A percentile compares a stretch with the other conserved stretches of the same genome.
Conservation (phyloP, 75 land plant genomes). For the Azolla pinnata region DNA sequence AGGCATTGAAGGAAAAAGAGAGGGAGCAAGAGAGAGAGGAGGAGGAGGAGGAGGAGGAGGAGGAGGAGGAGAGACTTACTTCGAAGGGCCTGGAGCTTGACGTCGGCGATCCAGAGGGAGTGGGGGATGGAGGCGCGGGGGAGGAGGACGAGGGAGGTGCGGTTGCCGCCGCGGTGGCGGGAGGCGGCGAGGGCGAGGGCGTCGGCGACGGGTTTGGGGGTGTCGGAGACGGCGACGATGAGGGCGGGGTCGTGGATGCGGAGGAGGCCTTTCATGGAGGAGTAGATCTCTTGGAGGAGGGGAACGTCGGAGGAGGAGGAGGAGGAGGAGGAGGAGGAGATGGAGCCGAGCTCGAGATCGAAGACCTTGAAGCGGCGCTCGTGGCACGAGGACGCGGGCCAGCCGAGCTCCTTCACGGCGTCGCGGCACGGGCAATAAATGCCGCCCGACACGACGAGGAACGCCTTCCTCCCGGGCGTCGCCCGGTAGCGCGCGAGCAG, state of each 20-base stretch:
- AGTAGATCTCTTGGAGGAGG: slow-evolving; percentile 55
- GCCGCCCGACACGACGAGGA: slow-evolving; percentile 28
- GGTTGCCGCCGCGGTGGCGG: slow-evolving; percentile 10
- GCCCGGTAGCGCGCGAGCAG: slow-evolving; percentile 22
- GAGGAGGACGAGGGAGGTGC: slow-evolving; percentile 21
- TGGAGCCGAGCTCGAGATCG: slow-evolving; percentile 30
- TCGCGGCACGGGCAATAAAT: slow-evolving; percentile 33
- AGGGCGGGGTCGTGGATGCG: slow-evolving; percentile 81
- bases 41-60: slow-evolving; percentile 5
- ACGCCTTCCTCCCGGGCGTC: slow-evolving; percentile 40
- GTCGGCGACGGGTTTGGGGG: slow-evolving; percentile 49
- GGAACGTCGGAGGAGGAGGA: slow-evolving; percentile 43
- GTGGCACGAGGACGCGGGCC: slow-evolving; percentile 20
- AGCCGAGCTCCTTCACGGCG: slow-evolving; percentile 26
- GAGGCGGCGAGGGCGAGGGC: slow-evolving; percentile 68
- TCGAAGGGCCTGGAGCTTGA: not conserved
- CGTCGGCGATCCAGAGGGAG: slow-evolving; percentile 21
- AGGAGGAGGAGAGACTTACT: not conserved
- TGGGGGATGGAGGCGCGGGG: slow-evolving; percentile 19
- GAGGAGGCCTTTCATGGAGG: slow-evolving; percentile 76
- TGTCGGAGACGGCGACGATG: slow-evolving; percentile 54
- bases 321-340: slow-evolving; percentile 27
- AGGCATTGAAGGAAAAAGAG: not conserved
- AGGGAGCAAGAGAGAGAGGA: not conserved
- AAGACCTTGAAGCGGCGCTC: slow-evolving; percentile 39